Base-by-base conservation (phyloP, 257 asterid species). In the Forsythia viridissima region DNA sequence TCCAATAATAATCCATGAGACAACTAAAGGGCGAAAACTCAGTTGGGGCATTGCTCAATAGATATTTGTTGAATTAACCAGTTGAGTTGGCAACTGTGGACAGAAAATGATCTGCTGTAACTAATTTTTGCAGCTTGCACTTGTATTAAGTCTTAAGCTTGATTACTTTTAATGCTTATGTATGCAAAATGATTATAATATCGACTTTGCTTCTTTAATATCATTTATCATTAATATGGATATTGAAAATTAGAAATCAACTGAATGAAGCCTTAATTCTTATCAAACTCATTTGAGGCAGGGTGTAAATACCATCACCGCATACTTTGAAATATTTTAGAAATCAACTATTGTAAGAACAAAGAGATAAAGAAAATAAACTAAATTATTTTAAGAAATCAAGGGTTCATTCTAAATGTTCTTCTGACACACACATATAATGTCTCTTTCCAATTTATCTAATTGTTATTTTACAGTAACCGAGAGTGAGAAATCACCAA, bases 401-500 rank as follows among this genome's bases (percentile, higher is more conserved):
- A 30, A 0, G 34, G 34, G 34, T 30, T 30, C 34, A 30, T 30
- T 30, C 34, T 30, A 30, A 30, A 30, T 30, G 34, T 30, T 30
- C 34, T 30, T 30, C 34, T 30, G 34, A 30, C 34, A 30, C 34
- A 30, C 0, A 30, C 34, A 30, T 30, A 1, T 30, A 30, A 30
- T 1, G 34, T 30, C 1, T 30, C 34, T 30, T 30, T 30, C 34
- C 34, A 30, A 30, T 57, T 57, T 63, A 8, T 30, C 70, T 63
- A 39, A 24, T 63, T 9, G 69, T 21, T 24, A 1, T 24, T 63
- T 63, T 68, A 69, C 78, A 84, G 88, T 69, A 38, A 61, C 38
- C 34, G 69, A 59, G 40, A 71, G 30, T 75, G 87, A 76, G 37
- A 57, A 68, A 30, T 37, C 55, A 42, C 20, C 69, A 6, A n/a